These are phyloP conservation scores for Musa balbisiana DNA, from an alignment of 202 grass and related monocot genomes.

Conservation along the genomic window DNA sequence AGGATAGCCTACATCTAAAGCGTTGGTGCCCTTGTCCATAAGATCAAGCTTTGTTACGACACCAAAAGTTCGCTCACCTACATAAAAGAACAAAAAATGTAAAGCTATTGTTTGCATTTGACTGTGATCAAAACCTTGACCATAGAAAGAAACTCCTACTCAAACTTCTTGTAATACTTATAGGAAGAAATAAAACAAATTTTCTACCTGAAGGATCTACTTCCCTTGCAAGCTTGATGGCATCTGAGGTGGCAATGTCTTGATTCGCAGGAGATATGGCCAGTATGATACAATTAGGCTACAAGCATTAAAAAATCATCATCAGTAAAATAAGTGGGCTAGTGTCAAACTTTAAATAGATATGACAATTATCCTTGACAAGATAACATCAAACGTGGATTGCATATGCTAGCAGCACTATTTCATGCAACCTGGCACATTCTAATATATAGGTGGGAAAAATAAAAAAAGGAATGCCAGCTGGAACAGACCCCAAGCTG, in stretches of 20 bases:
- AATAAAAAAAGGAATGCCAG: neutral
- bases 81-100: conserved; percentile 22
- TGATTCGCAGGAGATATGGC: conserved; percentile 99
- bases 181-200: conserved; percentile 3
- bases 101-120: conserved; percentile 2
- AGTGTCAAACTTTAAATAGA: neutral
- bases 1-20: conserved; percentile 61
- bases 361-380: neutral
- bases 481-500: neutral
- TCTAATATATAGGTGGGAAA: neutral
- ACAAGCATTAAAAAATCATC: conserved; percentile 16
- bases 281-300: conserved; percentile 92
- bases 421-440: neutral
- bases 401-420: neutral
- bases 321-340: neutral
- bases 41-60: conserved; percentile 99
- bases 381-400: neutral
- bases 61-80: conserved; percentile 95
- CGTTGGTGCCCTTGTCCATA: conserved; percentile 99
- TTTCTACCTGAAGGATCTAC: conserved; percentile 84
- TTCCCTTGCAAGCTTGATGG: conserved; percentile 94
- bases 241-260: conserved; percentile 98
- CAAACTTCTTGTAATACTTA: neutral
- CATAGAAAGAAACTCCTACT: neutral
- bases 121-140: too few species aligned